Evolutionary conservation across 352 stramenopile species (phyloP), one percentile per base, ranked within the genome.

Genomic region (Phytopythium oedochilum): DNA sequence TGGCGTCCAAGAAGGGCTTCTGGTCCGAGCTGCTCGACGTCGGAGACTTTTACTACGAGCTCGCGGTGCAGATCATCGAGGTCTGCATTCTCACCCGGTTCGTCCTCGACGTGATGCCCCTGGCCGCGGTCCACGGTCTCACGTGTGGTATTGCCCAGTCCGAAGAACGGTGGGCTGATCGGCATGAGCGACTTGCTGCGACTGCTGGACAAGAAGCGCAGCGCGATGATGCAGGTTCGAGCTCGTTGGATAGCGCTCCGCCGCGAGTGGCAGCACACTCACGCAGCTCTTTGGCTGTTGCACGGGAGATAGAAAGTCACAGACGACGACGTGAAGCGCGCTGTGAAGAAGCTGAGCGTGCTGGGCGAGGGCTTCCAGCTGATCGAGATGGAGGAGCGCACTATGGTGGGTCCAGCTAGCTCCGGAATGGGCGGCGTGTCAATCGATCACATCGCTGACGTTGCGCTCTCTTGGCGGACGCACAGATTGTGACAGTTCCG

Each of bases 41-140:
- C 40, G 97, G 97, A 12, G 96, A 99, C 57, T 99, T 99, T 68
- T 99, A 99, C 79, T 99, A 99, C 71, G 97, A 99, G 65, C 74
- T 99, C n/a, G 91, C 93, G 6, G 94, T 99, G 25, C 98, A 99
- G 70, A 98, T 99, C 59, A 97, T 98, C 35, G 96, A 99, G 64
- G 89, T 99, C 32, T 98, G 97, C 63, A 94, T 99, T 59, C 76
- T 97, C 17, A 99, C 93, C 35, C 63, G 92, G 63, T 85, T 69
- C 42, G 51, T 29, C 10, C 18, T 32, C 32, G 23, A 28, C 26
- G 4, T 22, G 35, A 47, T 48, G 29, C 10, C 26, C 18, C 25
- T 32, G 48, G 40, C 36, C n/a, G 7, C 8, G 51, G 31, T 28
- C 35, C 9, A 40, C 15, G 36, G 18, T 5, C 36, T 42, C 17